phyloP scores from a whole-genome alignment of 2,329 filamentous ascomycete genomes.

The Fusarium irregulare region DNA sequence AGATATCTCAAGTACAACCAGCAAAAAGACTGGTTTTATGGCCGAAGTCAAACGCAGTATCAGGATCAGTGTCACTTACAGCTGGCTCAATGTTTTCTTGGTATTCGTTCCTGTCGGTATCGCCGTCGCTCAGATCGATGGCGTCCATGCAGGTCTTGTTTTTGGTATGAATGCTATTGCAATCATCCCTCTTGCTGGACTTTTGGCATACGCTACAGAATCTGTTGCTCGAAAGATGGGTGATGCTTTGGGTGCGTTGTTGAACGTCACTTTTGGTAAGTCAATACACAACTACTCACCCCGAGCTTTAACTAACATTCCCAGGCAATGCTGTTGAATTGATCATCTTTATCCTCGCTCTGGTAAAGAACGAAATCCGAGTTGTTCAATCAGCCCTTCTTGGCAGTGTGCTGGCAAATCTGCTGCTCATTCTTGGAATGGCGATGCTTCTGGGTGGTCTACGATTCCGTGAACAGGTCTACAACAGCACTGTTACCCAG shows the following conservation, averaged over 20 bases:
- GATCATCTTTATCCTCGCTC: constrained; percentile 70
- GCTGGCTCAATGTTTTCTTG: constrained; percentile 81
- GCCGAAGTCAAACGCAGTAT: constrained; percentile 62
- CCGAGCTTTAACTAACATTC: background rate
- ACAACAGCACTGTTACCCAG: constrained; percentile 94
- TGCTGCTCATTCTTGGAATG: constrained; percentile 92
- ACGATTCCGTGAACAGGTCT: constrained; percentile 91
- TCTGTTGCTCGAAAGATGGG: constrained; percentile 78
- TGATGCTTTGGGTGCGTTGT: constrained; percentile 76
- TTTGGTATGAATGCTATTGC: constrained; percentile 82
- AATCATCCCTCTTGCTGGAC: constrained; percentile 78
- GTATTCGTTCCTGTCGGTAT: constrained; percentile 85
- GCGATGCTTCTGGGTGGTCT: constrained; percentile 88
- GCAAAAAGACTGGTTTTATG: constrained; percentile 54
- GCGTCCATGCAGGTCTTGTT: constrained; percentile 68
- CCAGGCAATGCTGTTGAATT: constrained; percentile 73
- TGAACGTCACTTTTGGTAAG: constrained; percentile 81
- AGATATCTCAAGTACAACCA: constrained; percentile 49
- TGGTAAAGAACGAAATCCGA: constrained; percentile 74
- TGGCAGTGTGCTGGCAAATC: constrained; percentile 88
- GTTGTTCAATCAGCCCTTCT: constrained; percentile 92
- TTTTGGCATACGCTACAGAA: constrained; percentile 80
- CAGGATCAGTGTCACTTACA: constrained; percentile 72
- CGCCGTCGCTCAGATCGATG: constrained; percentile 65
- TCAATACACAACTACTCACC: background rate